Percentiles rank a stretch among this genome's conserved stretches.
These are phyloP conservation scores for Termitomyces titanicus DNA, from an alignment of 768 basidiomycete species.

Conservation along the genomic window DNA sequence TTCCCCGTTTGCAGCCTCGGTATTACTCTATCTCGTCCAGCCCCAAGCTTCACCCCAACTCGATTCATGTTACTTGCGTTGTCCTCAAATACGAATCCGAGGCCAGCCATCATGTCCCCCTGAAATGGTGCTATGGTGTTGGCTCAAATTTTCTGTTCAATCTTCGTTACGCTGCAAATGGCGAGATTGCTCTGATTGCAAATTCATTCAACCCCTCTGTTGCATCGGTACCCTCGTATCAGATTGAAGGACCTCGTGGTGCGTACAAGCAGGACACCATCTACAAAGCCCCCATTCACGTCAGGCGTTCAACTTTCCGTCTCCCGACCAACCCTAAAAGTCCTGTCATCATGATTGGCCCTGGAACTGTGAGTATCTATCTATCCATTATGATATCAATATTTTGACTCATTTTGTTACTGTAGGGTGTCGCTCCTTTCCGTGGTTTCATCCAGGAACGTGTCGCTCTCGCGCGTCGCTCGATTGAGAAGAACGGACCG, in stretches of 20 bases:
- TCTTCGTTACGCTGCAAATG: conserved; percentile 72
- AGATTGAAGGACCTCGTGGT: conserved; percentile 87
- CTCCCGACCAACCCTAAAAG: conserved; percentile 97
- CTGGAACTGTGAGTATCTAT: conserved; percentile 78
- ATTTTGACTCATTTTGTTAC: conserved; percentile 9
- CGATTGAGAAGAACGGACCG: conserved; percentile 91
- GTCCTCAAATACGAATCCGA: conserved; percentile 89
- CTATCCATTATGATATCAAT: background rate
- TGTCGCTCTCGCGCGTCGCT: conserved; percentile 90
- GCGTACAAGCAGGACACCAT: conserved; percentile 68
- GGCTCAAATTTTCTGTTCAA: conserved; percentile 96
- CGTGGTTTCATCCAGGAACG: conserved; percentile 98
- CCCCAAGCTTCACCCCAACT: conserved; percentile 84
- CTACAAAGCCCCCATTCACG: conserved; percentile 90
- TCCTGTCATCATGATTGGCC: conserved; percentile 98
- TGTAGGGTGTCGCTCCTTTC: conserved; percentile 97
- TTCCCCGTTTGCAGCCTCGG: conserved; percentile 92
- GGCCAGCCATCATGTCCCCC: conserved; percentile 43
- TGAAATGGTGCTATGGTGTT: conserved; percentile 81
- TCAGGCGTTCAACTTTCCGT: conserved; percentile 94
- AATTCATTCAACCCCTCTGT: conserved; percentile 31
- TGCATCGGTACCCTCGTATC: conserved; percentile 62
- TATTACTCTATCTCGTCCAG: conserved; percentile 99
- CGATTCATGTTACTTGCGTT: conserved; percentile 93
- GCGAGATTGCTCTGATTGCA: conserved; percentile 45